Evolutionary conservation across 2,329 filamentous ascomycete species (phyloP), one percentile per base, ranked within the genome.

Genomic region (Trichoderma sp.): DNA sequence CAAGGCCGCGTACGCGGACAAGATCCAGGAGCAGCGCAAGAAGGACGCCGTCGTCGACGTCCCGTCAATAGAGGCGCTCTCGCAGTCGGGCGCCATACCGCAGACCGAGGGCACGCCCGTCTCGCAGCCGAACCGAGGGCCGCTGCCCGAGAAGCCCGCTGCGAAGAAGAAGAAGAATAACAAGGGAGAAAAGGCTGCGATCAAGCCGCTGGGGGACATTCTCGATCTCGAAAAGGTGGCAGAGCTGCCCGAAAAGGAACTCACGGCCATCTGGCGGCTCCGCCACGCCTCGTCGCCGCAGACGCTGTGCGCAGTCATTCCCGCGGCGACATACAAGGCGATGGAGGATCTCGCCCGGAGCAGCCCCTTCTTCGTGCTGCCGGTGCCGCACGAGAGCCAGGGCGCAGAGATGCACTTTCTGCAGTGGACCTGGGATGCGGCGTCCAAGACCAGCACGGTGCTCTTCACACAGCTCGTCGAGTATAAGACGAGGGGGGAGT

Each of bases 351-450:
- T 88, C 2, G 95, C 93, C 15, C 87, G 87, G 68, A 81, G 81
- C 59, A 86, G 94, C 75, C 95, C 95, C 15, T 89, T 93, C 71
- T 99, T 99, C 79, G 89, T 99, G 63, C 85, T 99, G 1, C 95
- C 95, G 0, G 84, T 98, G 7, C 91, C 91, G 69, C 91, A 85
- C 77, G 78, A 79, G 54, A 79, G 77, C 26, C 81, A 82, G 69
- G 92, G 91, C 59, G 92, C 93, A 54, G 95, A 98, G 77, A 93
- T 99, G 52, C 95, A 99, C 78, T 97, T 96, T 77, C 79, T 99
- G 68, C 94, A 99, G 78, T 99, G 96, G 92, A 91, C 90, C 0
- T 97, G 97, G 78, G 93, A 96, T 67, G 79, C 78, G 24, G 80
- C 80, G 64, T 84, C 83, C 19, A 79, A 83, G 67, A 89, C 88